Evolutionary conservation across 192 early-diverging fungal genomes (phyloP), one percentile per base, ranked within the genome.

Genomic region (Kappamyces sp.): DNA sequence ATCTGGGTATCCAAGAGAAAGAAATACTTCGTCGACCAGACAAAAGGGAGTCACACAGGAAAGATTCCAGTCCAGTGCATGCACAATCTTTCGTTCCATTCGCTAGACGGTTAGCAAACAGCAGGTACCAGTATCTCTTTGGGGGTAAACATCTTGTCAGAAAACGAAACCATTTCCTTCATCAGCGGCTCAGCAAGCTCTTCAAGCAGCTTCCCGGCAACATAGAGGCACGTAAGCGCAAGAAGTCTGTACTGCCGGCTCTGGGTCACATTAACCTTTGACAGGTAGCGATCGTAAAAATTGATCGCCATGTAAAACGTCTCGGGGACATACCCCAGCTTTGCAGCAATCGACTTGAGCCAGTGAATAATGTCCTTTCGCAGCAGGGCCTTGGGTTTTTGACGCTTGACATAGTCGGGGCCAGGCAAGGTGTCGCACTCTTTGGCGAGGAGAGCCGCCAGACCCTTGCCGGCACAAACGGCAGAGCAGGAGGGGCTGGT

Each of bases 281-380:
- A 36, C 12, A 40, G 55, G 23, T 57, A 57, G 41, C 55, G 3
- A 40, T 57, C 55, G 47, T 44, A 57, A 31, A 57, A 5, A 15
- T 41, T 57, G 23, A 57, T 57, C 47, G 55, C 55, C 33, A 57
- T 40, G 38, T 57, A 57, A 35, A 35, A 44, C 32, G 55, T 57
- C 47, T 57, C 55, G 38, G 55, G 55, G 41, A 57, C 47, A 57
- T 35, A 57, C 33, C 51, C 23, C 33, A 57, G 38, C 38, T 57
- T 40, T 57, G 23, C 23, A 23, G 23, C 23, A 23, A 23, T 23
- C 0, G 23, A 23, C 23, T 23, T 23, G 23, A 23, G 23, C 23
- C 23, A 23, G 23, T 23, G 23, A 0, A 23, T 23, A 23, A 23
- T 23, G 23, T 23, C 23, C 23, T 23, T 23, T 23, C 23, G 23